Evolutionary conservation across 768 basidiomycete species (phyloP).

Genomic region (Astraeus odoratus): DNA sequence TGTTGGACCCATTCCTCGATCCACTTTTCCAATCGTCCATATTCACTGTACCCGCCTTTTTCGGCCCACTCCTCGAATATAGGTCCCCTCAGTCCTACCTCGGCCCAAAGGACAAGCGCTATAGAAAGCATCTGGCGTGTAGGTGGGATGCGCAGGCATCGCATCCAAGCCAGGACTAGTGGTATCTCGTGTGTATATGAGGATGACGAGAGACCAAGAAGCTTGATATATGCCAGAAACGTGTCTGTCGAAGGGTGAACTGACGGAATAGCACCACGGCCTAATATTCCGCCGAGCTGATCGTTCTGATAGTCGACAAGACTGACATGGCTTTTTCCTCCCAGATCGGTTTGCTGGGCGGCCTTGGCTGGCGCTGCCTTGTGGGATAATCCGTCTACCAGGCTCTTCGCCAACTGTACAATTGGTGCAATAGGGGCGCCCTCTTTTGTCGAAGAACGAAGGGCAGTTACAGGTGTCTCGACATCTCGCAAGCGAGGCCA

Average conservation of each 20-base stretch:
- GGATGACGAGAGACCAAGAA: slow-evolving; percentile 42
- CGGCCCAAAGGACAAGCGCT: slow-evolving; percentile 64
- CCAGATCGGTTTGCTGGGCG: background rate
- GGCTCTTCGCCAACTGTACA: slow-evolving; percentile 23
- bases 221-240: slow-evolving; percentile 52
- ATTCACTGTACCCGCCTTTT: slow-evolving; percentile 33
- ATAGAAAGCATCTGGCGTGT: slow-evolving; percentile 48
- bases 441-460: slow-evolving; percentile 16
- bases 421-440: slow-evolving; percentile 20
- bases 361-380: background rate
- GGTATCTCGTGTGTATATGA: slow-evolving; percentile 55
- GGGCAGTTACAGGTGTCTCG: slow-evolving; percentile 31
- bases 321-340: background rate
- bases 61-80: slow-evolving; percentile 42
- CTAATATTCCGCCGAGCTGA: slow-evolving; percentile 10
- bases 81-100: slow-evolving; percentile 57
- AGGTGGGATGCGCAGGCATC: slow-evolving; percentile 45
- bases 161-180: slow-evolving; percentile 69
- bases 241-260: slow-evolving; percentile 44
- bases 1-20: slow-evolving; percentile 52
- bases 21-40: slow-evolving; percentile 44
- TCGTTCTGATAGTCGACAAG: background rate
- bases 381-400: slow-evolving; percentile 8
- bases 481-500: slow-evolving; percentile 37
- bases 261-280: slow-evolving; percentile 16